These are phyloP conservation scores for Neobulgaria alba DNA, from an alignment of 2,329 filamentous ascomycete species.

Conservation along the genomic window DNA sequence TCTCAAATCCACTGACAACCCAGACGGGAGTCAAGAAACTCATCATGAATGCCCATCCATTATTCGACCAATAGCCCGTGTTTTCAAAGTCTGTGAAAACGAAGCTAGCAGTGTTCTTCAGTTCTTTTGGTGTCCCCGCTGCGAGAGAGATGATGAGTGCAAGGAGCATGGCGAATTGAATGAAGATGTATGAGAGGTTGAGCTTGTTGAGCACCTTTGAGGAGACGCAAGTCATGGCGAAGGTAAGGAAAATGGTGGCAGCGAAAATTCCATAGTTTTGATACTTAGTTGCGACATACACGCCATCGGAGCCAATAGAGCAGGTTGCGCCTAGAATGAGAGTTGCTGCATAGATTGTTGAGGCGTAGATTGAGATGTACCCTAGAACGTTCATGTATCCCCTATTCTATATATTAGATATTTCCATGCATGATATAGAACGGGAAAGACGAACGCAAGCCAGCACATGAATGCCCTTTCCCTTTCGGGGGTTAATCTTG, in stretches of 20 bases:
- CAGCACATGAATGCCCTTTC: constrained; percentile 29
- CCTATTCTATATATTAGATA: constrained; percentile 8
- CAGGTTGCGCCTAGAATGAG: constrained; percentile 24
- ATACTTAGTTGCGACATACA: constrained; percentile 23
- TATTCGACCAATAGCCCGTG: neutral
- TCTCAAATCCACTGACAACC: constrained; percentile 21
- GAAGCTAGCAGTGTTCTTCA: constrained; percentile 7
- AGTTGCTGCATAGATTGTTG: constrained; percentile 28
- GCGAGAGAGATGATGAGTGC: constrained; percentile 24
- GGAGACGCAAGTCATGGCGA: constrained; percentile 27
- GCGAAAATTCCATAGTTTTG: constrained; percentile 28
- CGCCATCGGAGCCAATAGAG: constrained; percentile 21
- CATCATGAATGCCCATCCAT: neutral
- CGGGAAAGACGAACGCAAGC: constrained; percentile 26
- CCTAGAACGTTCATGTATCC: constrained; percentile 29
- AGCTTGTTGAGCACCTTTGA: constrained; percentile 23
- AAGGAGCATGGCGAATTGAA: constrained; percentile 27
- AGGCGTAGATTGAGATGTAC: constrained; percentile 29
- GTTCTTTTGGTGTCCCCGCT: constrained; percentile 19
- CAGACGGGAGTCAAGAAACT: neutral
- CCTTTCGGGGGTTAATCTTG: constrained; percentile 23
- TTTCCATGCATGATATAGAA: neutral
- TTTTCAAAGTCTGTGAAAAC: neutral
- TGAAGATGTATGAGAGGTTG: constrained; percentile 25
- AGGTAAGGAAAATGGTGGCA: constrained; percentile 24